Evolutionary conservation across 23 red algal genomes (phyloP), one percentile per base, ranked within the genome.

Genomic region (Gracilaria gracilis): DNA sequence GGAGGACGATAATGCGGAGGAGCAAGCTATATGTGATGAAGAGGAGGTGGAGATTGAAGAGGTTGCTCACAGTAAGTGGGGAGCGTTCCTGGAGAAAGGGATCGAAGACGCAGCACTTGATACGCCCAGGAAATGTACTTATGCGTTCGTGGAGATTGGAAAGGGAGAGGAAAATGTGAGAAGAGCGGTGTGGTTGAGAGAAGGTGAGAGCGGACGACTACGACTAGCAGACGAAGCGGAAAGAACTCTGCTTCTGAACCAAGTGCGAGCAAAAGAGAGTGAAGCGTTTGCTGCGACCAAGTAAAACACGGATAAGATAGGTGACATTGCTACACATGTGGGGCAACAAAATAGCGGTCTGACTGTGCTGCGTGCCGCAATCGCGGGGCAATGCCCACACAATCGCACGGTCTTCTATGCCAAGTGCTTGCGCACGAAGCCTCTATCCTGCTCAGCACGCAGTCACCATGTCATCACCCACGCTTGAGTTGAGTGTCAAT

Each of bases 111-210:
- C 34, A 1, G 84, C 20, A 13, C 17, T 32, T 35, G 84, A 88
- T 24, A 40, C 37, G 23, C 13, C 11, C 17, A 33, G 84, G 48
- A 55, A 46, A 23, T 39, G 61, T 19, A 76, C 84, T 17, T 88
- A 70, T 72, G 84, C 65, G 14, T 88, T 88, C 39, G 53, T 88
- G 35, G 84, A 88, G 84, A 49, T 88, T 23, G 84, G 84, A 8
- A 35, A 76, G 67, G 36, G 35, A 20, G 25, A 31, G 6, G 53
- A 51, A 16, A 42, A 75, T 16, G 42, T 88, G 46, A 9, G 48
- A 4, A 13, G 84, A 6, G 84, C 84, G 8, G 71, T 88, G 48
- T 88, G 84, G 84, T 9, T 88, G 7, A 36, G 84, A 11, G 84
- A 88, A 66, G 84, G 84, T 9, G 50, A 42, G 5, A 88, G 58